Evolutionary conservation across 2,329 filamentous ascomycete genomes (phyloP).

Genomic region (Stemphylium beticola): DNA sequence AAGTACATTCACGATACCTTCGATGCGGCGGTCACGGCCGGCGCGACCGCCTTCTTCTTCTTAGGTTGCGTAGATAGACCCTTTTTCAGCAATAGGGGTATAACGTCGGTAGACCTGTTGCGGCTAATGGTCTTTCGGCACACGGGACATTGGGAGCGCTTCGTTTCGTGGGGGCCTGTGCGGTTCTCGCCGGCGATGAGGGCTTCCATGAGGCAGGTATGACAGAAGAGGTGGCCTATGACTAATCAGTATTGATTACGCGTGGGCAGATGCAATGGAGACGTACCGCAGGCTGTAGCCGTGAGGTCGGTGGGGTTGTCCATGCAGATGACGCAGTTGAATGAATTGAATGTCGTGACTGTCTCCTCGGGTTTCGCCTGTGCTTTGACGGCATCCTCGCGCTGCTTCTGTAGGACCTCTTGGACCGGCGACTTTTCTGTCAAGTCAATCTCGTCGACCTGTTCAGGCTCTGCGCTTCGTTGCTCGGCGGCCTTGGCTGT

Average conservation of each 20-base stretch:
- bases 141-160: conserved; percentile 55
- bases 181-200: conserved; percentile 62
- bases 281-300: conserved; percentile 65
- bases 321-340: conserved; percentile 69
- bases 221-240: conserved; percentile 68
- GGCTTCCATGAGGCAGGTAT: conserved; percentile 67
- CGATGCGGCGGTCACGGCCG: conserved; percentile 8
- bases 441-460: conserved; percentile 59
- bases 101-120: conserved; percentile 50
- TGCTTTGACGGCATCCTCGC: conserved; percentile 58
- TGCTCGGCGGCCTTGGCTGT: conserved; percentile 6
- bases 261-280: background rate
- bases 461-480: conserved; percentile 14
- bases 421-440: conserved; percentile 51
- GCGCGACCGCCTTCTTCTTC: conserved; percentile 30
- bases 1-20: conserved; percentile 30
- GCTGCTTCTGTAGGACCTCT: conserved; percentile 59
- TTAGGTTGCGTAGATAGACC: conserved; percentile 44
- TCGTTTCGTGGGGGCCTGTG: conserved; percentile 51
- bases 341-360: conserved; percentile 52
- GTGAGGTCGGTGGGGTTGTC: conserved; percentile 66
- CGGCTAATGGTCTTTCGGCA: conserved; percentile 54
- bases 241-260: conserved; percentile 9
- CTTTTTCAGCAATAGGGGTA: conserved; percentile 52
- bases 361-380: conserved; percentile 50